phyloP scores from a whole-genome alignment of 208 protist species.

The Leishmania aethiopica region DNA sequence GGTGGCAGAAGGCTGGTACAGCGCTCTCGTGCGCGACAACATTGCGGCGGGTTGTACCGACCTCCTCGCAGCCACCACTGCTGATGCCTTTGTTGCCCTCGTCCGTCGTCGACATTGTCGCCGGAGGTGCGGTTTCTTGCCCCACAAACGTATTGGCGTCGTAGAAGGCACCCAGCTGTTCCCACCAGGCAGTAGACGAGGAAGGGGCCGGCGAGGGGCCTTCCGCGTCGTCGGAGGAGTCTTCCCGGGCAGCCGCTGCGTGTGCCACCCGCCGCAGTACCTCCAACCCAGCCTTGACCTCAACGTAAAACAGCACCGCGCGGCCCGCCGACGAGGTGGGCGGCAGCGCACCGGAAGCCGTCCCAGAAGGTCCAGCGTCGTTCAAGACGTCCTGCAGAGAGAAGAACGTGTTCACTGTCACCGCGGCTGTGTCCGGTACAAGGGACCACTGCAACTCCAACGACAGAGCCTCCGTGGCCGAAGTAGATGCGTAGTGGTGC shows the following conservation, averaged over 20 bases:
- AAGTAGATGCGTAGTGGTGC: not conserved
- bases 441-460: slow-evolving; percentile 12
- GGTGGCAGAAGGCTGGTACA: slow-evolving; percentile 9
- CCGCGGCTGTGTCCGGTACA: not conserved
- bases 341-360: not conserved
- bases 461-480: not conserved
- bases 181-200: slow-evolving; percentile 3
- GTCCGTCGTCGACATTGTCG: not conserved
- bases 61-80: not conserved
- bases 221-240: not conserved
- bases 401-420: slow-evolving; percentile 7
- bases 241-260: not conserved
- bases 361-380: not conserved
- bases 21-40: not conserved
- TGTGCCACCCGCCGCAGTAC: slow-evolving; percentile 7
- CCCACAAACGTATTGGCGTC: not conserved
- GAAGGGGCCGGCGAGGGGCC: not conserved
- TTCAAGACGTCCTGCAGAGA: slow-evolving; percentile 2
- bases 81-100: not conserved
- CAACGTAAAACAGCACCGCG: slow-evolving; percentile 6
- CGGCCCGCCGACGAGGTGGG: not conserved
- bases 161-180: slow-evolving; percentile 3
- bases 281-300: slow-evolving; percentile 23
- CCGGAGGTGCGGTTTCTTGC: not conserved
- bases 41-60: not conserved